Base-by-base conservation (phyloP, 768 basidiomycete species). In the Macrocybe gigantea region DNA sequence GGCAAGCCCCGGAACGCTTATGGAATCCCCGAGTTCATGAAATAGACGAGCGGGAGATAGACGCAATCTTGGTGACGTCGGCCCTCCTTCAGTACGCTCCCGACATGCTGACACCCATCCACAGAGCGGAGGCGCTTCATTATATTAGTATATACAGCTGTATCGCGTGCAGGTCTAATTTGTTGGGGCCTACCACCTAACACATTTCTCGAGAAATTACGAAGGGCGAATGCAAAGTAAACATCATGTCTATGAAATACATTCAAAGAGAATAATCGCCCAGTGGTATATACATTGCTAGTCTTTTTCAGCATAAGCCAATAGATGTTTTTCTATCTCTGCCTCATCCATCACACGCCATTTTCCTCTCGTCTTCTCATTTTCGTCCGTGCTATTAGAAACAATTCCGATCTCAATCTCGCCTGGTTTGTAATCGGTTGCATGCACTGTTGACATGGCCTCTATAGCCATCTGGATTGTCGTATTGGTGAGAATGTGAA, bases 401-500 rank as follows among this genome's bases (percentile, higher is more conserved):
- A 91, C 86, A 45, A 98, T 88, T 0, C 93, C 95, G 54, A 99
- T 90, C 66, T 99, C 96, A 58, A 98, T 89, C 66, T 98, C 96
- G 7, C 82, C 83, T 0, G 91, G 74, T 67, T 98, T 99, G 73
- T 93, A 96, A 63, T 99, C 96, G 1, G 93, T 96, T 35, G 92
- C 84, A 59, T 95, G 89, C 22, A 98, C 93, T 0, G 82, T 87
- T 40, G 92, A 94, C 75, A 97, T 89, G 9, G 85, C 83, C 64
- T 97, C 94, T 46, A 97, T 94, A 0, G 93, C 94, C 69, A 94
- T 79, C 92, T 95, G 55, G 3, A 31, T 43, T 10, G 32, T 40
- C 10, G 41, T 45, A 6, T 49, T 22, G 8, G 29, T 45, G 32
- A 51, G 33, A 30, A 31, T 22, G 33, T 32, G 39, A 30, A 7